Evolutionary conservation across 179 eudicot species (phyloP), one percentile per base, ranked within the genome.

Genomic region (Dionaea muscipula): DNA sequence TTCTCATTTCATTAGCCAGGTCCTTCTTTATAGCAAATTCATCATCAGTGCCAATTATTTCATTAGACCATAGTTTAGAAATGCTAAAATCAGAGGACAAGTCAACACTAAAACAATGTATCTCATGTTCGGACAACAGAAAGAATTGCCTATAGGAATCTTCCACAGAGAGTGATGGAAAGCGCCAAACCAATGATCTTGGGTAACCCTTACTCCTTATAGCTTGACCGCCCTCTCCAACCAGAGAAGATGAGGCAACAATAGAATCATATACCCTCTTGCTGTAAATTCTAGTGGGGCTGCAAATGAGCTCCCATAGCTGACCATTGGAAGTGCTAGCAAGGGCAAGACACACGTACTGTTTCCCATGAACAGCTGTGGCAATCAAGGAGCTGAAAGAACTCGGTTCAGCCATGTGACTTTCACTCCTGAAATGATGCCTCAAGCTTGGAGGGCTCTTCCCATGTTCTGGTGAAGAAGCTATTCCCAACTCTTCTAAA

Each of bases 1-100:
- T 80, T 55, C 67, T 72, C 71, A 81, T 91, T 76, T 91, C 94
- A 56, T 95, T 95, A 56, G 95, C 98, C 70, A 91, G 70, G 63
- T 85, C 93, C 72, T 87, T 91, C 72, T 87, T 83, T 65, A 87
- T 78, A 27, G 86, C 98, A 25, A 71, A 67, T 61, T 91, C 98
- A 68, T 80, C 78, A 74, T 84, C 94, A 44, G 77, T 69, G 64
- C 98, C 79, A 43, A 91, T 64, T 48, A 87, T 84, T 75, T 84
- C 88, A 72, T 91, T 86, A 53, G 87, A 73, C 98, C 98, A 91
- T 55, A 82, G 72, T 78, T 80, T 84, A 28, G 66, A 72, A 46
- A 87, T 79, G 56, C 52, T 58, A 36, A 51, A 75, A 40, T 65
- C 59, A 35, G 73, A 47, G 45, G 78, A 63, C 61, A 84, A 73